A percentile compares a stretch with the other conserved stretches of the same genome.
These are phyloP conservation scores for Jatropha podagrica DNA, from an alignment of 441 rosid genomes.

Conservation along the genomic window DNA sequence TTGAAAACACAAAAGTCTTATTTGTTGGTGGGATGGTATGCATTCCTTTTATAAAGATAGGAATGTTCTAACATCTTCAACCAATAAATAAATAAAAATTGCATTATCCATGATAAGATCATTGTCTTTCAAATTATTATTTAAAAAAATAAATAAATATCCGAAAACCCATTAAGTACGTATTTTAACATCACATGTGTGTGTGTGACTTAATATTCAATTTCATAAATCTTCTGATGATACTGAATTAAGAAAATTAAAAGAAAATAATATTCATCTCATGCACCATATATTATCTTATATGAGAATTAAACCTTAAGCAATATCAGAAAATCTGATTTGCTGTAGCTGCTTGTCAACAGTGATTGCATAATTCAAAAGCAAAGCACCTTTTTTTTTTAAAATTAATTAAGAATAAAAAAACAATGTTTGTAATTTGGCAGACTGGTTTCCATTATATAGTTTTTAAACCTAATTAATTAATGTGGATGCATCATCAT, in stretches of 20 bases:
- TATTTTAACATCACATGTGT: not conserved
- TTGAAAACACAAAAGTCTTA: not conserved
- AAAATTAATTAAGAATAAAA: no score
- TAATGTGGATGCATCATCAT: conserved; percentile 25
- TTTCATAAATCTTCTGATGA: no score
- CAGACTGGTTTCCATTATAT: conserved; percentile 19
- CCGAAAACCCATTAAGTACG: not conserved
- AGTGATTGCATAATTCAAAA: no score
- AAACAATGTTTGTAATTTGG: not conserved
- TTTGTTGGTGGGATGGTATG: conserved; percentile 9
- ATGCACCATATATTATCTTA: not conserved
- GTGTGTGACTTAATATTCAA: not conserved
- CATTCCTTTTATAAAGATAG: not conserved
- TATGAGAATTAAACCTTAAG: conserved; percentile 6
- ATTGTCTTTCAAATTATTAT: not conserved
- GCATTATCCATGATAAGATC: not conserved
- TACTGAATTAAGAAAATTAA: not conserved
- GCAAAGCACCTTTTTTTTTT: no score
- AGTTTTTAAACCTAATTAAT: not conserved
- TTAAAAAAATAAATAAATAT: not conserved
- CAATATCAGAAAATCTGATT: not conserved
- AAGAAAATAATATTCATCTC: not conserved
- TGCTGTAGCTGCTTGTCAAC: not conserved
- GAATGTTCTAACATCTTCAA: not conserved
- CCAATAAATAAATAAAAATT: not conserved